Conservation (phyloP, 805 yeast genomes). For the Kockiozyma suomiensis region DNA sequence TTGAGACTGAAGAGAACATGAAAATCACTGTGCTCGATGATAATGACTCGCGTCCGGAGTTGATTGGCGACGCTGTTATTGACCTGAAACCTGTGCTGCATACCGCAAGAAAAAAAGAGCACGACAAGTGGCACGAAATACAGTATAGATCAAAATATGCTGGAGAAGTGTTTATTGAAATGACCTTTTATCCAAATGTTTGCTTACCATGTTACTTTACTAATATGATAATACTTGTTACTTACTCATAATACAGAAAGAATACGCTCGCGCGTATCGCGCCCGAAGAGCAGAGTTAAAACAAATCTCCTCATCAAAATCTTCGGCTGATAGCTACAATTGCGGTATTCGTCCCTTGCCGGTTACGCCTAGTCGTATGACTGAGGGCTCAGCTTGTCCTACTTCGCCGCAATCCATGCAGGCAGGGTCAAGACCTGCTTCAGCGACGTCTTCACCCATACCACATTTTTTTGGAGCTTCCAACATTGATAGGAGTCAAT, state of each 20-base stretch:
- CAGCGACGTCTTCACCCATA: neutral
- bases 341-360: slow-evolving; percentile 11
- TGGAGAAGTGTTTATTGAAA: slow-evolving; percentile 84
- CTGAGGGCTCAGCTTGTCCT: neutral
- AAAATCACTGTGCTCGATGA: slow-evolving; percentile 77
- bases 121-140: slow-evolving; percentile 82
- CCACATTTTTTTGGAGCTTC: neutral
- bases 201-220: no score
- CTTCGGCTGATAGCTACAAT: neutral
- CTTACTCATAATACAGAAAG: no score
- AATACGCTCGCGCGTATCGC: slow-evolving; percentile 3
- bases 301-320: neutral
- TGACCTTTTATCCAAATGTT: slow-evolving; percentile 71
- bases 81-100: slow-evolving; percentile 74
- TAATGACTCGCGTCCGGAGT: slow-evolving; percentile 73
- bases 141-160: slow-evolving; percentile 71
- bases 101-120: slow-evolving; percentile 70
- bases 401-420: neutral
- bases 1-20: slow-evolving; percentile 61
- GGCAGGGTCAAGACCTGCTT: neutral
- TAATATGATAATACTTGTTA: no score
- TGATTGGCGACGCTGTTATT: slow-evolving; percentile 79
- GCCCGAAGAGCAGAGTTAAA: neutral
- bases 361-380: slow-evolving; percentile 1
- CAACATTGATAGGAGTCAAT: neutral